A percentile compares a stretch with the other conserved stretches of the same genome.
These are phyloP conservation scores for Symmetrospora coprosmae DNA, from an alignment of 768 basidiomycete species.

Conservation along the genomic window DNA sequence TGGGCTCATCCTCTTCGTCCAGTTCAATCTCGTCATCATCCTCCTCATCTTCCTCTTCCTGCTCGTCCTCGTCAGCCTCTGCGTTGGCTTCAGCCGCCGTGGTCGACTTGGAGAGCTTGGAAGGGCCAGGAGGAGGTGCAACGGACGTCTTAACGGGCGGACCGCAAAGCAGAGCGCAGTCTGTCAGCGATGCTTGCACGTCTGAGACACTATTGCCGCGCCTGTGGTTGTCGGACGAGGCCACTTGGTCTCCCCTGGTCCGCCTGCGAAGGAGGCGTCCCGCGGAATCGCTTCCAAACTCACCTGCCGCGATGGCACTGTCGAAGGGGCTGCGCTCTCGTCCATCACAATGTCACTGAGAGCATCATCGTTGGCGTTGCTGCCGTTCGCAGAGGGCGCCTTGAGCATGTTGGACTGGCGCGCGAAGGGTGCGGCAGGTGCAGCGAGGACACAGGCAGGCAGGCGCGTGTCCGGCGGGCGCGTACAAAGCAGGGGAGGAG, in stretches of 20 bases:
- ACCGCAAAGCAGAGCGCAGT: neutral
- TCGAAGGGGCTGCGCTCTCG: neutral
- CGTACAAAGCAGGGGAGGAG: too few relatives aligned
- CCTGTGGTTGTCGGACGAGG: too few relatives aligned
- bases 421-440: neutral
- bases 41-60: slow-evolving; percentile 12
- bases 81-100: slow-evolving; percentile 9
- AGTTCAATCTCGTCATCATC: slow-evolving; percentile 8
- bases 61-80: slow-evolving; percentile 15
- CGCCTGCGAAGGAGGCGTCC: neutral
- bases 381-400: neutral
- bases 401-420: neutral
- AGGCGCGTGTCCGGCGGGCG: too few relatives aligned
- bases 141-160: neutral
- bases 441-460: too few relatives aligned
- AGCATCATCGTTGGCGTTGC: neutral
- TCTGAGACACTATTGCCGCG: too few relatives aligned
- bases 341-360: slow-evolving; percentile 20
- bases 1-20: slow-evolving; percentile 9
- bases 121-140: slow-evolving; percentile 9
- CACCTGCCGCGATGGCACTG: slow-evolving; percentile 6
- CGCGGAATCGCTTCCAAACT: neutral
- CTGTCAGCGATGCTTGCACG: too few relatives aligned
- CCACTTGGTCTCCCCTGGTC: too few relatives aligned
- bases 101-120: slow-evolving; percentile 13